Conservation (phyloP, 23 red algal genomes). For the Chondrus crispus region DNA sequence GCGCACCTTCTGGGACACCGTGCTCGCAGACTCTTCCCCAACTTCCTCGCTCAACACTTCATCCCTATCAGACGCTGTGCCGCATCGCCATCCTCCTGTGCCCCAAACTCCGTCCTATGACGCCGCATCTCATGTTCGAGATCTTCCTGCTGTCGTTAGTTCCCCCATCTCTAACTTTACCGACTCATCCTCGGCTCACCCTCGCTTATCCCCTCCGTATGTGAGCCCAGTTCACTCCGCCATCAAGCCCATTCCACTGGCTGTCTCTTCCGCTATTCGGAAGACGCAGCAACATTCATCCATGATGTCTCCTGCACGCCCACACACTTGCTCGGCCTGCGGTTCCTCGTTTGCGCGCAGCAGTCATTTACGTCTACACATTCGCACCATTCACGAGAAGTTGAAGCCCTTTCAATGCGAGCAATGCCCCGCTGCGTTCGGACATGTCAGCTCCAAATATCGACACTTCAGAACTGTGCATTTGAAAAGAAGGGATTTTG, state of each 20-base stretch:
- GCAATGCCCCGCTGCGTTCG: conserved; percentile 54
- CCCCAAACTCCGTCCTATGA: not conserved
- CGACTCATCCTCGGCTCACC: not conserved
- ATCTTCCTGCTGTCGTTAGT: not conserved
- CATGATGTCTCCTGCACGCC: not conserved
- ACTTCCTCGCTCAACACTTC: not conserved
- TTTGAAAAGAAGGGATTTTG: conserved; percentile 37
- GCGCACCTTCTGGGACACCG: conserved; percentile 43
- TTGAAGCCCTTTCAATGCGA: conserved; percentile 61
- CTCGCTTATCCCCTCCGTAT: not conserved
- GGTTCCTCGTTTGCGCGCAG: conserved; percentile 37
- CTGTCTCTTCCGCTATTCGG: not conserved
- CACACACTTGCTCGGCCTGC: conserved; percentile 30
- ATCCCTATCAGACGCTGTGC: too few relatives aligned
- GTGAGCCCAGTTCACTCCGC: not conserved
- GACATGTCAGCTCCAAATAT: conserved; percentile 47
- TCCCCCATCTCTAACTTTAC: not conserved
- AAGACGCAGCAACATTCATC: not conserved
- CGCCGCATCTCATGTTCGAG: not conserved
- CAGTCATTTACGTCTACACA: conserved; percentile 55
- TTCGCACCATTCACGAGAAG: conserved; percentile 69
- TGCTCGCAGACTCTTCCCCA: not conserved
- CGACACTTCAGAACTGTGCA: conserved; percentile 72
- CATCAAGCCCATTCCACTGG: not conserved
- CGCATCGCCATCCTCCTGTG: not conserved